phyloP scores from a whole-genome alignment of 2,329 filamentous ascomycete genomes.

The Diaporthe aspalathi region DNA sequence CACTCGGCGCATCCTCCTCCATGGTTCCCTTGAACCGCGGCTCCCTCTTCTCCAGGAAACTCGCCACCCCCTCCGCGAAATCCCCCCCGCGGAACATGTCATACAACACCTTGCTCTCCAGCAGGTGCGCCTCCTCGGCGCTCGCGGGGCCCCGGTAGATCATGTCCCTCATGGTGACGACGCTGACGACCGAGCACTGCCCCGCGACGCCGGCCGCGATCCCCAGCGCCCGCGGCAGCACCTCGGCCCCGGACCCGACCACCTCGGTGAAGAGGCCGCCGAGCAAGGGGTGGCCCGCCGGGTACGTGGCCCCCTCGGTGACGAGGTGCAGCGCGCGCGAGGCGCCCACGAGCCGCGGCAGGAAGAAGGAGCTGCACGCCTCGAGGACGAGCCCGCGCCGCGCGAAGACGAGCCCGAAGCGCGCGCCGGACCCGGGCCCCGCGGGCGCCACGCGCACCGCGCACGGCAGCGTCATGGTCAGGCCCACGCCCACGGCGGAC shows the following conservation, averaged over 20 bases:
- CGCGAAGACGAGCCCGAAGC: constrained; percentile 78
- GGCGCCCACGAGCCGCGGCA: constrained; percentile 76
- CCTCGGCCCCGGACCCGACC: constrained; percentile 65
- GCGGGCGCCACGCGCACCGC: constrained; percentile 64
- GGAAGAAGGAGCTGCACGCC: constrained; percentile 76
- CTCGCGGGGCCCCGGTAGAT: constrained; percentile 70
- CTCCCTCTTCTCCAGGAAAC: constrained; percentile 77
- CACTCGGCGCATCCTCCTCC: constrained; percentile 67
- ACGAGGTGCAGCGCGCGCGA: constrained; percentile 72
- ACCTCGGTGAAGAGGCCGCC: constrained; percentile 70
- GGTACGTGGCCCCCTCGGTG: constrained; percentile 74
- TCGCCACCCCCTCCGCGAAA: constrained; percentile 73
- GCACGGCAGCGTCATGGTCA: constrained; percentile 70
- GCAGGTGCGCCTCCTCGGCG: constrained; percentile 76
- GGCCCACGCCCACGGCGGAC: constrained; percentile 68
- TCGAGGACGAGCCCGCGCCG: constrained; percentile 79
- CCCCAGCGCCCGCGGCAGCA: constrained; percentile 73
- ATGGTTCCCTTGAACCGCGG: constrained; percentile 71
- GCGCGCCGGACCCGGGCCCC: constrained; percentile 59
- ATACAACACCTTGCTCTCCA: constrained; percentile 74
- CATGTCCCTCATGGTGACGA: constrained; percentile 76
- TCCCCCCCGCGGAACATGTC: constrained; percentile 69
- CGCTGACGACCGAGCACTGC: constrained; percentile 74
- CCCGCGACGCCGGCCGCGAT: constrained; percentile 74
- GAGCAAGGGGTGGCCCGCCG: constrained; percentile 61